Percentiles rank a stretch among this genome's conserved stretches.
Evolutionary conservation across 768 basidiomycete genomes (phyloP).

Genomic region (Mycena chlorophos): DNA sequence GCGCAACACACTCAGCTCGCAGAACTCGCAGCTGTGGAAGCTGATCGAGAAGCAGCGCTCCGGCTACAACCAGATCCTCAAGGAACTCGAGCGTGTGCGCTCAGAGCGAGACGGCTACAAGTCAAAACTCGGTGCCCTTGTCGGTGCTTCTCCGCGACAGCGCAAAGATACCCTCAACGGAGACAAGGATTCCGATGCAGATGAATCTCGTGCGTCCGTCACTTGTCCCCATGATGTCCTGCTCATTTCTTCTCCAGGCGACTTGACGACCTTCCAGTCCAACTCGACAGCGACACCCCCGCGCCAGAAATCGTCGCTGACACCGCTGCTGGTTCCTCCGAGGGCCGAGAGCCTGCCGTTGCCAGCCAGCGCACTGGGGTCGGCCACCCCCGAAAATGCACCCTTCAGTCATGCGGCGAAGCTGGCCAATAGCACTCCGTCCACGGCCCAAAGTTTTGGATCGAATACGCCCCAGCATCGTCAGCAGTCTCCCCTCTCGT

Average conservation of each 20-base stretch:
- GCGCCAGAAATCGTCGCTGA: constrained; percentile 35
- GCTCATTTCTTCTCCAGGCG: constrained; percentile 20
- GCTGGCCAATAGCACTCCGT: constrained; percentile 3
- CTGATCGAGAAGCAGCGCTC: constrained; percentile 88
- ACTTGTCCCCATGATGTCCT: not conserved
- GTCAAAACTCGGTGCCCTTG: constrained; percentile 40
- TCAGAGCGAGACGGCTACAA: constrained; percentile 75
- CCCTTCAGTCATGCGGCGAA: constrained; percentile 22
- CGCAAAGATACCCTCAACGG: constrained; percentile 22
- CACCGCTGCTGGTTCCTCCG: constrained; percentile 41
- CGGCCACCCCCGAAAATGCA: constrained; percentile 34
- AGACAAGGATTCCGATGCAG: not conserved
- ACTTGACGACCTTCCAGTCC: constrained; percentile 26
- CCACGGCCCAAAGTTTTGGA: constrained; percentile 11
- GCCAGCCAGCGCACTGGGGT: constrained; percentile 31
- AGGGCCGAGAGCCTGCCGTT: constrained; percentile 37
- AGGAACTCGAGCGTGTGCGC: constrained; percentile 84
- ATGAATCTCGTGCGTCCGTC: constrained; percentile 14
- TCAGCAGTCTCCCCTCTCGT: constrained; percentile 12
- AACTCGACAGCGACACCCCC: constrained; percentile 25
- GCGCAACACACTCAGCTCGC: constrained; percentile 74
- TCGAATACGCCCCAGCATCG: constrained; percentile 8
- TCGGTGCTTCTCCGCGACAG: constrained; percentile 23
- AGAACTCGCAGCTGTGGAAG: constrained; percentile 94
- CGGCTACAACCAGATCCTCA: constrained; percentile 77